These are phyloP conservation scores for Carex cristatella DNA, from an alignment of 176 grass and related monocot genomes.

Conservation along the genomic window DNA sequence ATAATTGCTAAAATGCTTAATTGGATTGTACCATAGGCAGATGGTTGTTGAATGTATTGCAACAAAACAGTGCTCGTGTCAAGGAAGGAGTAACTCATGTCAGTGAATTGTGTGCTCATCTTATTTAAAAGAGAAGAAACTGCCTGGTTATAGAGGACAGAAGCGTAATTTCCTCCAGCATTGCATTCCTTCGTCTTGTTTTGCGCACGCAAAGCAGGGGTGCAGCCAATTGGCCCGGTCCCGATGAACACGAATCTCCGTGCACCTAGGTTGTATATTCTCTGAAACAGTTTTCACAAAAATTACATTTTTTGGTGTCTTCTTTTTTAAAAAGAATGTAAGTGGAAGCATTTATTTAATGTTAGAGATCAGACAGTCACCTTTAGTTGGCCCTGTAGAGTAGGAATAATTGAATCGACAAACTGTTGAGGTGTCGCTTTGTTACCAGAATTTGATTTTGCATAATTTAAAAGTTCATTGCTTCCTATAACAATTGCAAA, in stretches of 20 bases:
- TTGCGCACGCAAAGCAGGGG: conserved; percentile 38
- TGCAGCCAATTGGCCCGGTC: conserved; percentile 44
- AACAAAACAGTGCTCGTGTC: conserved; percentile 21
- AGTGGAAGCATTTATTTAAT: not conserved
- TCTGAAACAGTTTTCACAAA: conserved; percentile 21
- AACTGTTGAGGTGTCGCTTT: conserved; percentile 38
- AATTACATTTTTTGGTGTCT: not conserved
- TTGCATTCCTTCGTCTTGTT: conserved; percentile 31
- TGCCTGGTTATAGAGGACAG: conserved; percentile 35
- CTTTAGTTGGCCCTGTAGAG: conserved; percentile 52
- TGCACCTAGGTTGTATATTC: conserved; percentile 49
- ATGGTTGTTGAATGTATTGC: conserved; percentile 39
- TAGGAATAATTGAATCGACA: conserved; percentile 35
- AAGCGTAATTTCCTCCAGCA: conserved; percentile 36
- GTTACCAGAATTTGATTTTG: conserved; percentile 22
- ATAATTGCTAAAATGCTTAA: no score
- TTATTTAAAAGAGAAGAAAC: conserved; percentile 30
- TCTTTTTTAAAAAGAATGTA: not conserved
- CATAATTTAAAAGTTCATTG: conserved; percentile 85
- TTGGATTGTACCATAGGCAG: conserved; percentile 28
- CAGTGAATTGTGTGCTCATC: conserved; percentile 13
- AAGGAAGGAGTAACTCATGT: conserved; percentile 55
- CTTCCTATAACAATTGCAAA: conserved; percentile 77
- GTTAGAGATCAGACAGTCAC: conserved; percentile 16
- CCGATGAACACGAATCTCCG: conserved; percentile 46